These are phyloP conservation scores for Picea sitchensis DNA, from an alignment of 75 land plant species.

Conservation along the genomic window DNA sequence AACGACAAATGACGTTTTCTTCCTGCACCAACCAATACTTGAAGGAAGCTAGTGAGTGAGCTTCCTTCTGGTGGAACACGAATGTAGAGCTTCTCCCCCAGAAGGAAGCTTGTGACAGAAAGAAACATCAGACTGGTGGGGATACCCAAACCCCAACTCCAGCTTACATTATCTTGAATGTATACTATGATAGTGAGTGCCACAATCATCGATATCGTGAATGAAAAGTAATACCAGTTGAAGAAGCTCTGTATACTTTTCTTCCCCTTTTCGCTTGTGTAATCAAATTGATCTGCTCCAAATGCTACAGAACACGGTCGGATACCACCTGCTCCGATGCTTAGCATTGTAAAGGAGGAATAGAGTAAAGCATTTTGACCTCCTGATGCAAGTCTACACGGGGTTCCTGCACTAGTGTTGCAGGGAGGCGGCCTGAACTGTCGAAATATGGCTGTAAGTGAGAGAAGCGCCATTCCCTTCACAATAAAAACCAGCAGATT, in stretches of 20 bases:
- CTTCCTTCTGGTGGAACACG: constrained; percentile 45
- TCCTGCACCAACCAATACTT: too few relatives aligned
- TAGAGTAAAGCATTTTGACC: constrained; percentile 32
- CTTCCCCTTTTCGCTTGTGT: constrained; percentile 37
- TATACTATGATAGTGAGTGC: constrained; percentile 59
- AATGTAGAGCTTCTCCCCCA: constrained; percentile 39
- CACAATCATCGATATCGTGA: constrained; percentile 38
- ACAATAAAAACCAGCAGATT: too few relatives aligned
- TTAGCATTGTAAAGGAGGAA: constrained; percentile 30
- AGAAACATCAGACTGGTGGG: too few relatives aligned
- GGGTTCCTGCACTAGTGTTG: not conserved
- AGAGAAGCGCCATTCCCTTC: constrained; percentile 65
- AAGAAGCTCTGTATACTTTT: constrained; percentile 58
- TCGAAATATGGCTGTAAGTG: constrained; percentile 47
- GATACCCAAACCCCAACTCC: constrained; percentile 53
- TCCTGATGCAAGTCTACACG: constrained; percentile 26
- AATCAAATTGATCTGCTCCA: constrained; percentile 75
- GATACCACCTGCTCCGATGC: constrained; percentile 54
- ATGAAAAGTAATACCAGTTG: constrained; percentile 69
- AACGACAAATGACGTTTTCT: too few relatives aligned
- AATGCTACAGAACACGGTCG: constrained; percentile 69
- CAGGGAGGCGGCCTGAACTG: constrained; percentile 53
- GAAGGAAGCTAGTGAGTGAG: too few relatives aligned
- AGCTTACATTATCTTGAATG: constrained; percentile 54
- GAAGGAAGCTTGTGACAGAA: constrained; percentile 23